Base-by-base conservation (phyloP, 306 rosid species). In the Begonia masoniana region DNA sequence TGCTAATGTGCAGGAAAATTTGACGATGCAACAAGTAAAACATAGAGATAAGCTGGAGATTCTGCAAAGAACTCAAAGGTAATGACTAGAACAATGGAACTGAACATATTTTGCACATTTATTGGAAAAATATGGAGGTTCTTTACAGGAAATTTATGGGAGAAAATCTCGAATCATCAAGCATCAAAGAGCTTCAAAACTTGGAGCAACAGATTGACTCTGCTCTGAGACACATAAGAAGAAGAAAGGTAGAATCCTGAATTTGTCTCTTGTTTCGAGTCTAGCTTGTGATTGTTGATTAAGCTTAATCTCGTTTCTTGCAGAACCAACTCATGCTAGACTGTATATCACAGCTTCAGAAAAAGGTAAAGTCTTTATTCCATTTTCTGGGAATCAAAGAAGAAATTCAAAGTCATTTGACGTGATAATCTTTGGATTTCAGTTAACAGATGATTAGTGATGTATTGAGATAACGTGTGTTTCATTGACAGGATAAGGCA, bases 321-420 rank as follows among this genome's bases (percentile, higher is more conserved):
- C 91, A 91, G 97, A 83, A 85, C 70, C 94, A 82, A 57, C 56
- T 79, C 68, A 80, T 91, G 96, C 36, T 71, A 64, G 94, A 91
- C 60, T 78, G 85, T 31, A 83, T 91, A 69, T 75, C 94, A 17
- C 82, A 62, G 68, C 87, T 78, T 65, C 92, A 83, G 60, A 91
- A 79, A 76, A 91, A 68, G 94, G 97, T 60, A 16, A 41, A 1
- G 12, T 35, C 31, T 2, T 48, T 48, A 1, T 19, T 47, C 35
- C 35, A 26, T 26, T 26, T 26, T 26, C 12, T 7, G 49, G 49
- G 15, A 45, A 45, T 10, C 15, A 3, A 45, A 45, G 15, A 45
- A n/a, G 49, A 45, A 45, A n/a, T 45, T n/a, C 6, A 3, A 45
- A 45, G 6, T 45, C 49, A 10, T 45, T 45, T 11, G 48, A 10